Percentiles rank a stretch among this genome's conserved stretches.
Conservation (phyloP, 2,329 filamentous ascomycete species). For the Penicillium sp. region DNA sequence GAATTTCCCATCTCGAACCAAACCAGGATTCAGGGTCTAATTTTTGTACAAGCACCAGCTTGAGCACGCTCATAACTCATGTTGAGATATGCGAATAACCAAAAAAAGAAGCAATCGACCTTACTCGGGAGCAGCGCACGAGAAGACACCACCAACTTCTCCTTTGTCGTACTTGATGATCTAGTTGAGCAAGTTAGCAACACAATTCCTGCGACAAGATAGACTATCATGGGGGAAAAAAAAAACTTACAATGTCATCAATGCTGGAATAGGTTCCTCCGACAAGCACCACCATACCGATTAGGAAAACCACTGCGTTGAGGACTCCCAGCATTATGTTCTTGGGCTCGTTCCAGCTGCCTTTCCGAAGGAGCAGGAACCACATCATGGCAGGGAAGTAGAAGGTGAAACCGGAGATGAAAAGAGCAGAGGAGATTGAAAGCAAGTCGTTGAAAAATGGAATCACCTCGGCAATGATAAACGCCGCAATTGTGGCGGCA, state of each 20-base stretch:
- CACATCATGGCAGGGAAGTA: conserved; percentile 54
- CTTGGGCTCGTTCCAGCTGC: conserved; percentile 32
- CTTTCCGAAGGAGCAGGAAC: conserved; percentile 28
- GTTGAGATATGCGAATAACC: not conserved
- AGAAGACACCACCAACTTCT: conserved; percentile 66
- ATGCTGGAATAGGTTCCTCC: conserved; percentile 72
- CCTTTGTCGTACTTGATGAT: conserved; percentile 64
- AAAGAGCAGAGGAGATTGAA: conserved; percentile 58
- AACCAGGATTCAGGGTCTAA: not conserved
- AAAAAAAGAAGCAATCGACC: not conserved
- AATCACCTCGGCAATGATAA: conserved; percentile 80
- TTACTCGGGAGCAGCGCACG: conserved; percentile 51
- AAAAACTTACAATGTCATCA: conserved; percentile 31
- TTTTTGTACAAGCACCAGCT: conserved; percentile 6
- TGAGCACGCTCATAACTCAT: not conserved
- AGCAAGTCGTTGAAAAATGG: conserved; percentile 73
- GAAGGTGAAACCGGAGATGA: conserved; percentile 87
- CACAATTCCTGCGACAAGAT: too few relatives aligned
- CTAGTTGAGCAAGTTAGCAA: conserved; percentile 14
- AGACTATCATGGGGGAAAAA: too few relatives aligned
- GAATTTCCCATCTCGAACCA: conserved; percentile 1
- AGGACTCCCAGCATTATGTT: conserved; percentile 53
- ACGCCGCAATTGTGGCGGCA: conserved; percentile 71
- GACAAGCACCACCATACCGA: conserved; percentile 71
- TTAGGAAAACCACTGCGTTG: conserved; percentile 67